These are phyloP conservation scores for Malassezia sp. DNA, from an alignment of 1,284 basidiomycete genomes.

Conservation along the genomic window DNA sequence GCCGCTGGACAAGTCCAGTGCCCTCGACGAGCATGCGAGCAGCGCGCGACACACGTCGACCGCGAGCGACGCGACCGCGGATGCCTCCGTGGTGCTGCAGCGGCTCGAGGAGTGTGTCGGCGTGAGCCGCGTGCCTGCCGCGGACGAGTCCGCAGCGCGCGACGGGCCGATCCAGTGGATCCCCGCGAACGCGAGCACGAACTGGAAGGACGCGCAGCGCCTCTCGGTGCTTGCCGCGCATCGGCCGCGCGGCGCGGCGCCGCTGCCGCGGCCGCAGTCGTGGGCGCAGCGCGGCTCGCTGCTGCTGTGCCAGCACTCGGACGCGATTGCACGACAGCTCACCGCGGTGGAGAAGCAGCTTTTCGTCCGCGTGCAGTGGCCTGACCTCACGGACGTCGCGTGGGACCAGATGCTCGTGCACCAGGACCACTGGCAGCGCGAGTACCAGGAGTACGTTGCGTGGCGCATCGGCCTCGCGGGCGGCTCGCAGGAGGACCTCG, in stretches of 20 bases:
- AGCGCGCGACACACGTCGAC: too few relatives aligned
- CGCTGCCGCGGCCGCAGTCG: background rate
- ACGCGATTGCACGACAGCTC: conserved; percentile 11
- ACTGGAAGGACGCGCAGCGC: conserved; percentile 14
- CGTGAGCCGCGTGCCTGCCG: background rate
- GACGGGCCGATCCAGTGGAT: conserved; percentile 17
- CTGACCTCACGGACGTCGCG: conserved; percentile 6
- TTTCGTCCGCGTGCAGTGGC: conserved; percentile 1
- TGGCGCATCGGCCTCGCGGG: conserved; percentile 4
- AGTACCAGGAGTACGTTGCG: conserved; percentile 15
- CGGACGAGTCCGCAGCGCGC: background rate
- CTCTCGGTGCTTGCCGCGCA: conserved; percentile 1
- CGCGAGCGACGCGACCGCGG: too few relatives aligned
- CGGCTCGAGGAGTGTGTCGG: conserved; percentile 6
- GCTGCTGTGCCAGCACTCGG: conserved; percentile 9
- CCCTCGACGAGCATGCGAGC: conserved; percentile 3
- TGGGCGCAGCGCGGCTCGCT: conserved; percentile 4
- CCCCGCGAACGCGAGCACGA: conserved; percentile 4
- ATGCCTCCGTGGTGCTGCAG: too few relatives aligned
- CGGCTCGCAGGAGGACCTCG: background rate
- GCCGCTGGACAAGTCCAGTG: background rate
- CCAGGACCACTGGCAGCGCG: conserved; percentile 14
- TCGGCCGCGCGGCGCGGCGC: background rate
- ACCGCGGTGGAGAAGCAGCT: conserved; percentile 8
- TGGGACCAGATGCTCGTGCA: conserved; percentile 15